Evolutionary conservation across 108 stramenopile species (phyloP).

Genomic region (Tribonema minus): DNA sequence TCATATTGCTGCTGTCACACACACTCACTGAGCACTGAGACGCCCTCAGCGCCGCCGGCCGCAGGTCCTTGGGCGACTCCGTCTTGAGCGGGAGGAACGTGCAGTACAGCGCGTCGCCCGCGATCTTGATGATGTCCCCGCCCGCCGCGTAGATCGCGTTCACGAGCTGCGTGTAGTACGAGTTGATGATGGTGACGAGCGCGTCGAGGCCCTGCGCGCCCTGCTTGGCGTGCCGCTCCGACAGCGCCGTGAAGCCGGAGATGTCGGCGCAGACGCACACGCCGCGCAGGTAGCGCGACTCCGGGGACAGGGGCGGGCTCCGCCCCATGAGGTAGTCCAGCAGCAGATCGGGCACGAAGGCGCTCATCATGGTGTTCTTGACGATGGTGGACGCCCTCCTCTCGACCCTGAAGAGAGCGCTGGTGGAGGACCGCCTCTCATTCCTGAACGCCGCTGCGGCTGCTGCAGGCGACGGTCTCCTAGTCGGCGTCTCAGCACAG

Average conservation of each 20-base stretch:
- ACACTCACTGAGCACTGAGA: neutral
- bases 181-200: conserved; percentile 34
- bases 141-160: conserved; percentile 35
- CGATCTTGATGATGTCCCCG: conserved; percentile 51
- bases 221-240: conserved; percentile 21
- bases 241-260: conserved; percentile 32
- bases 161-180: conserved; percentile 34
- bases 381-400: too few relatives aligned
- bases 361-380: too few relatives aligned
- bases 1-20: too few relatives aligned
- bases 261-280: conserved; percentile 40
- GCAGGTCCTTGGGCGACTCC: neutral
- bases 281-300: conserved; percentile 13
- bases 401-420: too few relatives aligned
- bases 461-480: too few relatives aligned
- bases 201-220: conserved; percentile 30
- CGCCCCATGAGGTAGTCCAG: neutral
- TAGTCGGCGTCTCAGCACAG: too few relatives aligned
- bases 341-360: conserved; percentile 26
- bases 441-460: too few relatives aligned
- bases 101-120: conserved; percentile 49
- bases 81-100: conserved; percentile 43
- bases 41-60: neutral
- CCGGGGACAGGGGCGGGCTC: neutral
- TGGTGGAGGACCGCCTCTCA: too few relatives aligned